These are phyloP conservation scores for Aristolochia fimbriata DNA, from an alignment of 164 flowering plant genomes.

Conservation along the genomic window DNA sequence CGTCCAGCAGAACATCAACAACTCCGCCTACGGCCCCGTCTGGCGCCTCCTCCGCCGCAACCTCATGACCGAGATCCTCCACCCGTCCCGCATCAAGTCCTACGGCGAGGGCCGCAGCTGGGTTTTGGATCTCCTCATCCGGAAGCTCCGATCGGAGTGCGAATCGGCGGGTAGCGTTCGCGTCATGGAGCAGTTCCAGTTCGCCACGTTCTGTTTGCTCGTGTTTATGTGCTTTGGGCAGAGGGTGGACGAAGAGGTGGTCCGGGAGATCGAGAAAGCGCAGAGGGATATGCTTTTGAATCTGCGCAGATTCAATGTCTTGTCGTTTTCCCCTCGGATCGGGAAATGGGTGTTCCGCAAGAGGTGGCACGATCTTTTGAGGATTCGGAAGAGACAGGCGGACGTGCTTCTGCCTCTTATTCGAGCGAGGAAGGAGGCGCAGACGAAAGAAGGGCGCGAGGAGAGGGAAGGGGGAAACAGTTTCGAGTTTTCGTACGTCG, in stretches of 20 bases:
- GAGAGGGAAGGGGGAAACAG: background rate
- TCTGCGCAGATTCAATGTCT: constrained; percentile 5
- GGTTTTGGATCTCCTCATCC: constrained; percentile 15
- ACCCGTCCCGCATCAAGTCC: constrained; percentile 22
- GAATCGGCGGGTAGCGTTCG: background rate
- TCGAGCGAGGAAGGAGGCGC: background rate
- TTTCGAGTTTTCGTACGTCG: constrained; percentile 15
- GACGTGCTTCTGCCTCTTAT: constrained; percentile 15
- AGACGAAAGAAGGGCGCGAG: constrained; percentile 5
- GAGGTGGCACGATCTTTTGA: constrained; percentile 12
- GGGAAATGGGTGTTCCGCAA: constrained; percentile 19
- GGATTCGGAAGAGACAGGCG: constrained; percentile 13
- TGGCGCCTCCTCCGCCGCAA: constrained; percentile 41
- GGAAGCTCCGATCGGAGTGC: constrained; percentile 3
- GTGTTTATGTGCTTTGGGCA: constrained; percentile 36
- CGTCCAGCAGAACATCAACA: constrained; percentile 19
- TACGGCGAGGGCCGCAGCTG: constrained; percentile 20
- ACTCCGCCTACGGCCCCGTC: constrained; percentile 23
- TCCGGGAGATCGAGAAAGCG: constrained; percentile 13
- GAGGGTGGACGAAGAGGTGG: constrained; percentile 13
- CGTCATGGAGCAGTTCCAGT: background rate
- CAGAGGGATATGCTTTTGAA: constrained; percentile 6
- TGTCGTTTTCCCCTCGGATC: constrained; percentile 19
- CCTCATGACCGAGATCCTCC: constrained; percentile 23
- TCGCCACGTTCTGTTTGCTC: constrained; percentile 19